Evolutionary conservation across 2,329 filamentous ascomycete species (phyloP), one percentile per base, ranked within the genome.

Genomic region (Colletotrichum phormii): DNA sequence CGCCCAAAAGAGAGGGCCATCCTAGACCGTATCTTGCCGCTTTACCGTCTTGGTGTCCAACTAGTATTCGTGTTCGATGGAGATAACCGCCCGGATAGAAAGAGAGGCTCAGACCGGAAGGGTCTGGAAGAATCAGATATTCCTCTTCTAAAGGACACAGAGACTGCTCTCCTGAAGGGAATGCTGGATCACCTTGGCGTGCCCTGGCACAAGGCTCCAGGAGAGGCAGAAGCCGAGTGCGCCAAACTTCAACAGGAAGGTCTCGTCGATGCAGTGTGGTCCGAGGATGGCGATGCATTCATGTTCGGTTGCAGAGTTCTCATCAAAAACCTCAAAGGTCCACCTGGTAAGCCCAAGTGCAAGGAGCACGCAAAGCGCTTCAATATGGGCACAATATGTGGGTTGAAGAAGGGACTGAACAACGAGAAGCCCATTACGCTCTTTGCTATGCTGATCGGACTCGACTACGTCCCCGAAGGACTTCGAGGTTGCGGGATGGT

Each of bases 41-140:
- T 89, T 1, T 80, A 88, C 31, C 82, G 83, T 24, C 81, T 87
- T 6, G 84, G 88, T 18, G 85, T 90, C 6, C 83, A 88, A 53
- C 81, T 87, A 1, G 75, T 89, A 7, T 89, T 90, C 68, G 84
- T 90, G n/a, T n/a, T n/a, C n/a, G n/a, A n/a, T n/a, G n/a, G n/a
- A n/a, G n/a, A n/a, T n/a, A n/a, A n/a, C n/a, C n/a, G n/a, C n/a
- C n/a, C n/a, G n/a, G n/a, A n/a, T n/a, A n/a, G n/a, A n/a, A n/a
- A n/a, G n/a, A n/a, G n/a, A n/a, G n/a, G n/a, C n/a, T n/a, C n/a
- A n/a, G n/a, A n/a, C n/a, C n/a, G n/a, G n/a, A n/a, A n/a, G n/a
- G n/a, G n/a, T n/a, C n/a, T n/a, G n/a, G n/a, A n/a, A n/a, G n/a
- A n/a, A n/a, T n/a, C n/a, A n/a, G n/a, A n/a, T n/a, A n/a, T n/a